phyloP scores from a whole-genome alignment of 805 yeast genomes.

The Lachancea sp. region DNA sequence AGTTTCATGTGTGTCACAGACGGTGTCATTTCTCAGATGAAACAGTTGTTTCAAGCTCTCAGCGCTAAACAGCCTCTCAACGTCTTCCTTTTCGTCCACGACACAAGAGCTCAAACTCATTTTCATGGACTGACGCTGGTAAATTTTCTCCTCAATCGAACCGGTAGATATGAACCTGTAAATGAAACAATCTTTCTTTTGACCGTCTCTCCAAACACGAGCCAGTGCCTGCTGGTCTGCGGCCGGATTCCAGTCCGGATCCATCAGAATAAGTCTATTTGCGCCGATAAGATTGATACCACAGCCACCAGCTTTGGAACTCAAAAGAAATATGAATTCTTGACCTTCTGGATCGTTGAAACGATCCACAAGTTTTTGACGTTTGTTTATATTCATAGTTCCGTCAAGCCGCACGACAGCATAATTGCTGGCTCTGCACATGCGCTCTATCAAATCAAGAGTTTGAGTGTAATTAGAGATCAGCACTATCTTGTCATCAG shows the following conservation, averaged over 20 bases:
- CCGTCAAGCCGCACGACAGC: constrained; percentile 86
- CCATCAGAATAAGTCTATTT: constrained; percentile 78
- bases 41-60: constrained; percentile 75
- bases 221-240: constrained; percentile 97
- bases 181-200: constrained; percentile 91
- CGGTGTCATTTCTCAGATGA: constrained; percentile 55
- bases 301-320: constrained; percentile 98
- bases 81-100: constrained; percentile 93
- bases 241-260: constrained; percentile 98
- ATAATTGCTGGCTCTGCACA: constrained; percentile 71
- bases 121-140: constrained; percentile 93
- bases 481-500: constrained; percentile 90
- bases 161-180: constrained; percentile 93
- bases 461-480: constrained; percentile 95
- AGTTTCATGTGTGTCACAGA: constrained; percentile 89
- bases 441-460: constrained; percentile 76
- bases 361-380: constrained; percentile 86
- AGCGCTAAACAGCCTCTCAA: constrained; percentile 82
- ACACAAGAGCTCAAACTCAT: constrained; percentile 90
- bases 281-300: constrained; percentile 97
- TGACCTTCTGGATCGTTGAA: constrained; percentile 83
- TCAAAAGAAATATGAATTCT: constrained; percentile 81
- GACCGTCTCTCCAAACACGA: constrained; percentile 98
- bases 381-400: constrained; percentile 81
- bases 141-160: constrained; percentile 91